Percentiles rank a stretch among this genome's conserved stretches.
Evolutionary conservation across 1,139 yeast genomes (phyloP).

Genomic region (Geotrichum candidum): DNA sequence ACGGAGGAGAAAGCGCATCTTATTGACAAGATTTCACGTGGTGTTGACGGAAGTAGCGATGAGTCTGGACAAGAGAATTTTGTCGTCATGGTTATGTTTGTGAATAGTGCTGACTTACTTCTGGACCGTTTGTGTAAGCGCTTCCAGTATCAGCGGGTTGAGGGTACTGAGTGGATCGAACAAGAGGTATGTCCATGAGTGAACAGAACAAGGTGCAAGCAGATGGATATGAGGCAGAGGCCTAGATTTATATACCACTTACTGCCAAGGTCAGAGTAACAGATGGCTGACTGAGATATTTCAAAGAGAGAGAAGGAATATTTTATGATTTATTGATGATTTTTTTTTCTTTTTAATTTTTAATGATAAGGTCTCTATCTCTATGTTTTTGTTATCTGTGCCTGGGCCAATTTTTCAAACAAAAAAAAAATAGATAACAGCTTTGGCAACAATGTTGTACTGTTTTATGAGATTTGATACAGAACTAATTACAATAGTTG

Average conservation of each 20-base stretch:
- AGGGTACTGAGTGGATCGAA: slow-evolving; percentile 65
- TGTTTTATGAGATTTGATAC: no score
- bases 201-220: neutral
- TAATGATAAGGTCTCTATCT: no score
- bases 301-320: neutral
- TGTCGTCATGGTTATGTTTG: slow-evolving; percentile 61
- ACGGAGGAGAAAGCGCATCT: slow-evolving; percentile 51
- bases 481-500: no score
- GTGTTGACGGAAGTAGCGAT: slow-evolving; percentile 77
- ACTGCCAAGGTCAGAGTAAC: neutral
- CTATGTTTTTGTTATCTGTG: no score
- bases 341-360: no score
- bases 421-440: no score
- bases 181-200: slow-evolving; percentile 65
- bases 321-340: neutral
- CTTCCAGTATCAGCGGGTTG: slow-evolving; percentile 40
- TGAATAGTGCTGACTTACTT: slow-evolving; percentile 66
- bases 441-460: no score
- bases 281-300: neutral
- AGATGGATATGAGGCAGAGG: neutral
- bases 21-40: slow-evolving; percentile 67
- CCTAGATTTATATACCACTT: neutral
- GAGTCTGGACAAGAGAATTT: slow-evolving; percentile 65
- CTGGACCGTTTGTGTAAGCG: slow-evolving; percentile 38
- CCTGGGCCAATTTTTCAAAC: no score